These are phyloP conservation scores for Nicotiana attenuata DNA, from an alignment of 257 asterid genomes.

Conservation along the genomic window DNA sequence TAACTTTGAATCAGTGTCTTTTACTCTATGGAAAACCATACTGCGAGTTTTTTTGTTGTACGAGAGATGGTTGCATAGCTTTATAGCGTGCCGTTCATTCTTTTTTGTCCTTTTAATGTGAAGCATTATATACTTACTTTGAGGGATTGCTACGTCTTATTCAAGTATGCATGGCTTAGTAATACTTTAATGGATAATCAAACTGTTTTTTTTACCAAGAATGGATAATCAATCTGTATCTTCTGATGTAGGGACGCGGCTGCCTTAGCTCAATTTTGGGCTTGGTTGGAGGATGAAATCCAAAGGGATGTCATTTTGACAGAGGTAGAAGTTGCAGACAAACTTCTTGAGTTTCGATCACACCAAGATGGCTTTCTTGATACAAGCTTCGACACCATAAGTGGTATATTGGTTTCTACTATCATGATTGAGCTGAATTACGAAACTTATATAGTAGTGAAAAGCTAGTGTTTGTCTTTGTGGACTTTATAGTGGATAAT, in stretches of 20 bases:
- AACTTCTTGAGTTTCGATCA: slow-evolving; percentile 88
- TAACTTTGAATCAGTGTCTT: not conserved
- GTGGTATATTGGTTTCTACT: slow-evolving; percentile 51
- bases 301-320: slow-evolving; percentile 45
- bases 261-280: slow-evolving; percentile 91
- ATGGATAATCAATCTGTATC: slow-evolving; percentile 5
- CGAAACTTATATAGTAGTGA: not conserved
- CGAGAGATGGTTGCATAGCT: not conserved
- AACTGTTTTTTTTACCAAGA: not conserved
- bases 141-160: not conserved
- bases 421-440: slow-evolving; percentile 7
- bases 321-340: slow-evolving; percentile 76
- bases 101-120: not conserved
- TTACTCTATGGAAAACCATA: not conserved
- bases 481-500: not conserved
- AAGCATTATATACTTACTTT: not conserved
- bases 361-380: slow-evolving; percentile 78
- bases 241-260: slow-evolving; percentile 76
- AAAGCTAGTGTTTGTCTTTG: not conserved
- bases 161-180: not conserved
- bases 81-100: not conserved
- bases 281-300: slow-evolving; percentile 90
- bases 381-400: slow-evolving; percentile 95
- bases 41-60: not conserved
- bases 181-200: not conserved